Conservation (phyloP, 2,329 filamentous ascomycete genomes). For the Acrocalymma vagum region DNA sequence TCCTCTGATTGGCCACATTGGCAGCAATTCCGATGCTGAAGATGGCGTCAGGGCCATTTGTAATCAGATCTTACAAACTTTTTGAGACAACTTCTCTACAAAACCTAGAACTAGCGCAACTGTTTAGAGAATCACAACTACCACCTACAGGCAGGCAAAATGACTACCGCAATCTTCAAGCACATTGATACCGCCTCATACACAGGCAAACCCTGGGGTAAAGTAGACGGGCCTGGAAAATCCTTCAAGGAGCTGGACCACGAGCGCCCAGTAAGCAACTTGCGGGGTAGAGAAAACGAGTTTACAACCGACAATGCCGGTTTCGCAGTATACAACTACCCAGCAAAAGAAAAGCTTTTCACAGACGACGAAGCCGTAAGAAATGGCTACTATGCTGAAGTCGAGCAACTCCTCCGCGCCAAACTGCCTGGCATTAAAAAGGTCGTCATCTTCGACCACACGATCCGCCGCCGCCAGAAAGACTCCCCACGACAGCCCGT, state of each 20-base stretch:
- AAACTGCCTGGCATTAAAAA: slow-evolving; percentile 66
- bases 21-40: too few species aligned
- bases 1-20: too few species aligned
- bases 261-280: slow-evolving; percentile 60
- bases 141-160: slow-evolving; percentile 40
- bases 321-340: slow-evolving; percentile 64
- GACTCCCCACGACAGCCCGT: slow-evolving; percentile 69
- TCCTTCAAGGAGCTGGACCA: slow-evolving; percentile 61
- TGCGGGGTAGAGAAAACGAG: slow-evolving; percentile 59
- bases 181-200: slow-evolving; percentile 67
- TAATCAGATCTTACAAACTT: slow-evolving; percentile 6
- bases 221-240: slow-evolving; percentile 68
- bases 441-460: slow-evolving; percentile 77
- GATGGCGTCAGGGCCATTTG: slow-evolving; percentile 16
- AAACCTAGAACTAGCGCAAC: too few species aligned
- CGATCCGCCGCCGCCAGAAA: slow-evolving; percentile 67
- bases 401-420: slow-evolving; percentile 64
- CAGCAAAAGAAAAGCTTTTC: slow-evolving; percentile 64
- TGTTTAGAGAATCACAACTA: too few species aligned
- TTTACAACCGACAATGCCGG: slow-evolving; percentile 67
- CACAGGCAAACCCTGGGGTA: slow-evolving; percentile 67
- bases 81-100: neutral
- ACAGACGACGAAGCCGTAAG: slow-evolving; percentile 65
- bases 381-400: slow-evolving; percentile 67
- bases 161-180: slow-evolving; percentile 67